Evolutionary conservation across 169 alveolate species (phyloP).

Genomic region (Amoebophrya sp.): DNA sequence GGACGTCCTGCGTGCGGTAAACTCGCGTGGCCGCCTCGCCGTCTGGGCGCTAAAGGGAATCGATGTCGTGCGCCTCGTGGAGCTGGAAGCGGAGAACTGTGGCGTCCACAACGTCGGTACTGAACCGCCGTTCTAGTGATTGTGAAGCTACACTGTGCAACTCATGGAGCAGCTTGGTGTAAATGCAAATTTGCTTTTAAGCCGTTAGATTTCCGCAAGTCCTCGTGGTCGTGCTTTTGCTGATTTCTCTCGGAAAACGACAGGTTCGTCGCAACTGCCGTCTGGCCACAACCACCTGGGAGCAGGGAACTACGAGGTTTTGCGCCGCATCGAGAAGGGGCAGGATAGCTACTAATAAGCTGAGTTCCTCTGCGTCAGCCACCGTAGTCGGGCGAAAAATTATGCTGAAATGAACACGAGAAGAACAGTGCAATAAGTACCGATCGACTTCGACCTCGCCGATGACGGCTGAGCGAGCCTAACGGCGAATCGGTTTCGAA

Average conservation of each 20-base stretch:
- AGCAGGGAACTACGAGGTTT: neutral
- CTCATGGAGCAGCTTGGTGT: no score
- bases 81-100: neutral
- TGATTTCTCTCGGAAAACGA: no score
- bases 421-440: no score
- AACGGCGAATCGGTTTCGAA: no score
- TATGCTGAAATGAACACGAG: no score
- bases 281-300: neutral
- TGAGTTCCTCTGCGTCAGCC: no score
- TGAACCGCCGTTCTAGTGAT: neutral
- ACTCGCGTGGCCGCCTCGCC: neutral
- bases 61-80: neutral
- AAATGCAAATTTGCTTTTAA: no score
- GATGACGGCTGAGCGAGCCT: no score
- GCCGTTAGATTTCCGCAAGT: no score
- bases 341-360: neutral
- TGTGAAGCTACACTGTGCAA: neutral
- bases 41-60: neutral
- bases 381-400: no score
- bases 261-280: neutral
- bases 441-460: no score
- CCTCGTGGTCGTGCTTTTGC: no score
- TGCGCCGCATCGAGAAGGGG: neutral
- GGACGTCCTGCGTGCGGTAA: neutral
- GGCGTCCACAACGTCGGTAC: neutral